These are phyloP conservation scores for Panicum hallii DNA, from an alignment of 202 grass and related monocot genomes.

Conservation along the genomic window DNA sequence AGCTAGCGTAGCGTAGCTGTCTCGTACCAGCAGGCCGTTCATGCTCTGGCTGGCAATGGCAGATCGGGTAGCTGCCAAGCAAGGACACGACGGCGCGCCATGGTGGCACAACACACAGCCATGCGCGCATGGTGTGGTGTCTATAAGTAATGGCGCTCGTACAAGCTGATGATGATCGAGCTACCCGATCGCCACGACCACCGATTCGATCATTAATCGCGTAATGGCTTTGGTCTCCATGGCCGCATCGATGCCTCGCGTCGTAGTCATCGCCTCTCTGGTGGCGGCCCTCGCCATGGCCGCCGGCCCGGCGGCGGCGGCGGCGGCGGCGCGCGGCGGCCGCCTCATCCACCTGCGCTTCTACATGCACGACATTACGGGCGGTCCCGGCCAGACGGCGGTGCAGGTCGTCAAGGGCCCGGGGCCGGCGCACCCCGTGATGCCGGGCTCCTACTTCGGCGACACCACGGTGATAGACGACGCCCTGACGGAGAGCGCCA, in stretches of 20 bases:
- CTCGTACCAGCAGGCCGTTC: background rate
- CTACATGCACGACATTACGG: slow-evolving; percentile 66
- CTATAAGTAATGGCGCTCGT: background rate
- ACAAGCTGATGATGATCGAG: background rate
- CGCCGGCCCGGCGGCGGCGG: background rate
- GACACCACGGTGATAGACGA: slow-evolving; percentile 59
- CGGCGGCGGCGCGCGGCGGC: background rate
- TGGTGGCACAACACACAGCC: too few species aligned
- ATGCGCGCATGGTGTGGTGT: background rate
- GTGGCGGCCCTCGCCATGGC: background rate
- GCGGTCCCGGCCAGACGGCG: slow-evolving; percentile 41
- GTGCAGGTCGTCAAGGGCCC: slow-evolving; percentile 44
- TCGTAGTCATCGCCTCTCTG: slow-evolving; percentile 17
- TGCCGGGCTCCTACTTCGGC: slow-evolving; percentile 51
- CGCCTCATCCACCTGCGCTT: slow-evolving; percentile 49
- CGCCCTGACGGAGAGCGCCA: slow-evolving; percentile 41
- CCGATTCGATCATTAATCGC: background rate
- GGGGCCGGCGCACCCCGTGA: slow-evolving; percentile 15
- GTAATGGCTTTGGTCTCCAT: background rate
- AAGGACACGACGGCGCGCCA: background rate
- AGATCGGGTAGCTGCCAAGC: background rate
- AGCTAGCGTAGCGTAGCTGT: slow-evolving; percentile 26
- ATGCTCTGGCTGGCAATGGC: background rate
- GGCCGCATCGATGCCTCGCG: background rate
- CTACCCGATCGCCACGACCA: background rate